Evolutionary conservation across 495 filamentous ascomycete species (phyloP).

Genomic region (Penicillium antarcticum): DNA sequence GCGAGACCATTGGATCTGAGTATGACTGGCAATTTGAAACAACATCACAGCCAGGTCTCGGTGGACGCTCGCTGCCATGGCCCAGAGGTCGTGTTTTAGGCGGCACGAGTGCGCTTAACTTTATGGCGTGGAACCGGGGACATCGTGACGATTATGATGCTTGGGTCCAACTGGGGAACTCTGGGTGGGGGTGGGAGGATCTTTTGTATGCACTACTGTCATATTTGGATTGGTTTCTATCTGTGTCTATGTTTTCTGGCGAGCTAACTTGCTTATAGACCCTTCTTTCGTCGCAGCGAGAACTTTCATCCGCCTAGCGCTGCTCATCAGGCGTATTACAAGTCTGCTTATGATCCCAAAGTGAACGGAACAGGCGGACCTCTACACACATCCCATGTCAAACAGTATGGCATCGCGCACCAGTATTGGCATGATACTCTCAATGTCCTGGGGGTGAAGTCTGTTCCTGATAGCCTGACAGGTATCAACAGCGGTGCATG

Average conservation of each 20-base stretch:
- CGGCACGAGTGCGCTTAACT: constrained; percentile 44
- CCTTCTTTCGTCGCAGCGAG: constrained; percentile 29
- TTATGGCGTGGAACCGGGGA: constrained; percentile 50
- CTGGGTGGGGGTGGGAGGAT: constrained; percentile 15
- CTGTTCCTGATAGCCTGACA: constrained; percentile 35
- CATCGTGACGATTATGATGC: constrained; percentile 38
- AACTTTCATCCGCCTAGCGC: constrained; percentile 40
- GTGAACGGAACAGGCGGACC: constrained; percentile 42
- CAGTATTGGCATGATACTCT: constrained; percentile 47
- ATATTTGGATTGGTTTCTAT: background rate
- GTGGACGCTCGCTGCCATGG: constrained; percentile 31
- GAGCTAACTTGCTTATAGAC: background rate
- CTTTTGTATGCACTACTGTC: constrained; percentile 3
- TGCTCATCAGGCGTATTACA: constrained; percentile 26
- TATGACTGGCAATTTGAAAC: constrained; percentile 48
- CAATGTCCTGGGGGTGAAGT: constrained; percentile 34
- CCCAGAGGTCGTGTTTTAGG: constrained; percentile 40
- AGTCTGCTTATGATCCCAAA: constrained; percentile 22
- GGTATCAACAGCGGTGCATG: constrained; percentile 45
- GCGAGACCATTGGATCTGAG: constrained; percentile 34
- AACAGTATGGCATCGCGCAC: constrained; percentile 40
- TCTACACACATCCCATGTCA: constrained; percentile 39
- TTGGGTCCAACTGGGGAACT: constrained; percentile 11
- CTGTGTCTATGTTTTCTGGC: background rate
- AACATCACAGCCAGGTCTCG: constrained; percentile 30